Percentiles rank a stretch among this genome's conserved stretches.
Evolutionary conservation across 306 rosid genomes (phyloP).

Genomic region (Alnus rubra): DNA sequence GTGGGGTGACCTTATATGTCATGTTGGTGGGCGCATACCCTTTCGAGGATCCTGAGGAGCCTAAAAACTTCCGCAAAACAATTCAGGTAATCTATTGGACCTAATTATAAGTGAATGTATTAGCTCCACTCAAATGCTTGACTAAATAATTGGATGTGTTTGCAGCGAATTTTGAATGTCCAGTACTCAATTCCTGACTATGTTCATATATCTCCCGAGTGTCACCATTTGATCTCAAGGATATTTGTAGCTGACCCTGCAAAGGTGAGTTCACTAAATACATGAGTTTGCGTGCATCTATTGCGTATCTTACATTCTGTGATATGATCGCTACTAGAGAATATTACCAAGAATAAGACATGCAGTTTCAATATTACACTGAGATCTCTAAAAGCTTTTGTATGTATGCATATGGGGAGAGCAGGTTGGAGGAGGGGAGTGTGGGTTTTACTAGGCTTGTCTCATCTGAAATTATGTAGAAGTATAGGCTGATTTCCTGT

Average conservation of each 20-base stretch:
- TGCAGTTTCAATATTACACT: too few species aligned
- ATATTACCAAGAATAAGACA: too few species aligned
- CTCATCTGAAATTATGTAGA: background rate
- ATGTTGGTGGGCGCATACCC: conserved; percentile 99
- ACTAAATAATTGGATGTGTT: conserved; percentile 26
- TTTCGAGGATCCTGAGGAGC: conserved; percentile 94
- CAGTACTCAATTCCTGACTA: conserved; percentile 95
- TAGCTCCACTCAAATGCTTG: conserved; percentile 17
- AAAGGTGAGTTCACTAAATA: conserved; percentile 43
- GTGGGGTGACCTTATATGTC: conserved; percentile 97
- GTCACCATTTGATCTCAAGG: conserved; percentile 84
- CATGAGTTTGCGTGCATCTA: background rate
- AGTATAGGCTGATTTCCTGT: background rate
- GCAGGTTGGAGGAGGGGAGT: too few species aligned
- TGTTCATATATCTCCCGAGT: conserved; percentile 84
- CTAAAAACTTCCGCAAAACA: conserved; percentile 93
- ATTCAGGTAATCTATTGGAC: conserved; percentile 56
- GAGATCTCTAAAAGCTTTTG: too few species aligned
- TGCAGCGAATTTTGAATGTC: conserved; percentile 92
- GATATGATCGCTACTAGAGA: background rate
- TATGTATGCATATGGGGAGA: too few species aligned
- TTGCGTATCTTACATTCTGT: background rate
- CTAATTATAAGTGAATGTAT: background rate
- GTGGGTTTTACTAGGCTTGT: too few species aligned
- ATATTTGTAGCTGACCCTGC: conserved; percentile 89